Evolutionary conservation across 2,329 filamentous ascomycete genomes (phyloP), one percentile per base, ranked within the genome.

Genomic region (Biscogniauxia mediterranea): DNA sequence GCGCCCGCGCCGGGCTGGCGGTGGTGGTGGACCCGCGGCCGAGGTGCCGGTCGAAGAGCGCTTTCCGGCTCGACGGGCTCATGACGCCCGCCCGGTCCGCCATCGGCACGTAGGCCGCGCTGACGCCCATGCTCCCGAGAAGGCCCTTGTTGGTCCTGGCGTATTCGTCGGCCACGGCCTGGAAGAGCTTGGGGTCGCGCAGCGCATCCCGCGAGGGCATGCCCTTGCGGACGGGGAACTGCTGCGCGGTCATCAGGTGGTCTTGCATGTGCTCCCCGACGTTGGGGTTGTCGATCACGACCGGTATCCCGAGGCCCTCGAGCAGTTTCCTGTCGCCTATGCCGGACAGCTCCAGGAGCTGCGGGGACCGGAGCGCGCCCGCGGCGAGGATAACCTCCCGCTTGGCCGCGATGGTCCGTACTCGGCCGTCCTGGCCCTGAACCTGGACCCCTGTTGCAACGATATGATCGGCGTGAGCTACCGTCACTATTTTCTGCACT

Each of bases 221-320:
- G 13, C 73, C 72, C 15, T 77, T 73, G 56, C 74, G 75, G 50
- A 79, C 76, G 49, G 80, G 78, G 68, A 81, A 79, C 69, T 61
- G 56, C 57, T 75, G 70, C 20, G 68, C 70, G 13, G 71, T 73
- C 53, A 75, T 73, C 28, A 73, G 68, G 58, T 83, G 79, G 63
- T 83, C 80, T 62, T 81, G 79, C 61, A 81, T 73, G 59, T 80
- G 75, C 59, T 77, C 74, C 21, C 81, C 80, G 2, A 83, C 79
- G 56, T 77, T 75, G 19, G 77, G 72, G 51, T 80, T 76, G 52
- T 80, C 74, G 23, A 80, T 70, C 2, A 79, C 60, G 3, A 73
- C 70, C 32, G 72, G 69, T 7, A 81, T 76, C 2, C 73, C 75
- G 20, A 76, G 72, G 26, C 71, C 70, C n/a, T 71, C 61, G 2